Conservation (phyloP, 2,329 filamentous ascomycete genomes). For the Leptographium wingfieldii region DNA sequence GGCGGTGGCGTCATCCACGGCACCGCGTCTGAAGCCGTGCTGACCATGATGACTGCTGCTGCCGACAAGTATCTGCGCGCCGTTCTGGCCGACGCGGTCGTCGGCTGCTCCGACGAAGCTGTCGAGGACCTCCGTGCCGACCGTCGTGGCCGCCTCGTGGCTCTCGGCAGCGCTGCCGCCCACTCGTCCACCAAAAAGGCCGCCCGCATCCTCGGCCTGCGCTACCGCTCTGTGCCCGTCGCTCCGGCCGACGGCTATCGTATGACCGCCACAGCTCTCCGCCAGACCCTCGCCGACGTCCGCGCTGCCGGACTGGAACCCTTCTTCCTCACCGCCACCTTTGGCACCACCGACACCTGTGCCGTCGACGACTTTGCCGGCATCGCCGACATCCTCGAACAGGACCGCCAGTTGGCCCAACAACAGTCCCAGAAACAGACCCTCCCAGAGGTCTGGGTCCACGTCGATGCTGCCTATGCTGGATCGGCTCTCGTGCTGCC, state of each 20-base stretch:
- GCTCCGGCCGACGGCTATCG: slow-evolving; percentile 51
- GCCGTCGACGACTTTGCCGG: slow-evolving; percentile 70
- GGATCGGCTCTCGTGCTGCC: slow-evolving; percentile 73
- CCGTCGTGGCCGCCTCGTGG: slow-evolving; percentile 60
- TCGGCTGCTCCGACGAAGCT: slow-evolving; percentile 29
- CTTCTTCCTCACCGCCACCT: slow-evolving; percentile 72
- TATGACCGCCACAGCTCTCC: slow-evolving; percentile 53
- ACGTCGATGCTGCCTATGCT: slow-evolving; percentile 88
- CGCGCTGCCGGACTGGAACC: slow-evolving; percentile 61
- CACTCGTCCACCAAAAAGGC: slow-evolving; percentile 84
- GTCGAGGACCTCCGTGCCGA: slow-evolving; percentile 58
- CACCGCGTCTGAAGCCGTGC: slow-evolving; percentile 74
- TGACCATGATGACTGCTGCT: slow-evolving; percentile 78
- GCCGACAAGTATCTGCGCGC: slow-evolving; percentile 61
- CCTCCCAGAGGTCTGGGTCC: slow-evolving; percentile 60
- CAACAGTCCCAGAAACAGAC: slow-evolving; percentile 7
- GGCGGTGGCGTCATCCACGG: slow-evolving; percentile 94
- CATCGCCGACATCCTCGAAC: slow-evolving; percentile 41
- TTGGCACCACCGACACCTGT: slow-evolving; percentile 83
- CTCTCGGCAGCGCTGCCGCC: slow-evolving; percentile 63
- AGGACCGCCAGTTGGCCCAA: slow-evolving; percentile 10
- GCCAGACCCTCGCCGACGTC: slow-evolving; percentile 49
- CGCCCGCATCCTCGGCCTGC: slow-evolving; percentile 73
- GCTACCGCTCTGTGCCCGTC: slow-evolving; percentile 59
- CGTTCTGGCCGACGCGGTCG: slow-evolving; percentile 19